Evolutionary conservation across 139 green algal species (phyloP).

Genomic region (Chlamydomonas eustigma): DNA sequence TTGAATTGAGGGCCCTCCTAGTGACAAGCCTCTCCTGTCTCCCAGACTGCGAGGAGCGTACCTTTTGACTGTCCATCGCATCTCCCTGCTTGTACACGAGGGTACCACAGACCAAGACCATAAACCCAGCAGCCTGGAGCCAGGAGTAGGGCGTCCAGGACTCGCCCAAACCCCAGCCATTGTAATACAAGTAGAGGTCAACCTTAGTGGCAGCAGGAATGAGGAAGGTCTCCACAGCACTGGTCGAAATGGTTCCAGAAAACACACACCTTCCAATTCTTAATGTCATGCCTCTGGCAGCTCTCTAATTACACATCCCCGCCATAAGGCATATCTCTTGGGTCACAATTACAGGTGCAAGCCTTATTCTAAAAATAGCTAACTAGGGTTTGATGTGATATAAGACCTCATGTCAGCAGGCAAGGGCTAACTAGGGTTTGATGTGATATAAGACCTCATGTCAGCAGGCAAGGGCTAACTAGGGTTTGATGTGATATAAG

Average conservation of each 20-base stretch:
- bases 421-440: too few species aligned
- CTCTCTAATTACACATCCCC: neutral
- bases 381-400: too few species aligned
- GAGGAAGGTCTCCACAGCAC: neutral
- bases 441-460: too few species aligned
- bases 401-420: too few species aligned
- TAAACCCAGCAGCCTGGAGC: constrained; percentile 52
- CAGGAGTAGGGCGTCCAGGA: constrained; percentile 48
- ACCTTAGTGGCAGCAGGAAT: too few species aligned
- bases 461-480: too few species aligned
- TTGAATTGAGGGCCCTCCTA: neutral
- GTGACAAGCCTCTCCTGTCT: too few species aligned
- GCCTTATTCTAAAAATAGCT: too few species aligned
- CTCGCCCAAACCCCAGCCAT: constrained; percentile 47
- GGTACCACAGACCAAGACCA: constrained; percentile 50
- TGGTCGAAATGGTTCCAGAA: neutral
- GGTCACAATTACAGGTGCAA: too few species aligned
- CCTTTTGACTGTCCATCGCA: neutral
- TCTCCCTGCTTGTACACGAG: constrained; percentile 29
- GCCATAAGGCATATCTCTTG: too few species aligned
- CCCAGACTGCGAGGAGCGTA: too few species aligned
- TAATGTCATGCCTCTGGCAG: neutral
- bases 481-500: too few species aligned
- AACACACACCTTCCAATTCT: neutral
- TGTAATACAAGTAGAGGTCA: constrained; percentile 61